A percentile compares a stretch with the other conserved stretches of the same genome.
Conservation (phyloP, 257 asterid genomes). For the Ocimum tenuiflorum region DNA sequence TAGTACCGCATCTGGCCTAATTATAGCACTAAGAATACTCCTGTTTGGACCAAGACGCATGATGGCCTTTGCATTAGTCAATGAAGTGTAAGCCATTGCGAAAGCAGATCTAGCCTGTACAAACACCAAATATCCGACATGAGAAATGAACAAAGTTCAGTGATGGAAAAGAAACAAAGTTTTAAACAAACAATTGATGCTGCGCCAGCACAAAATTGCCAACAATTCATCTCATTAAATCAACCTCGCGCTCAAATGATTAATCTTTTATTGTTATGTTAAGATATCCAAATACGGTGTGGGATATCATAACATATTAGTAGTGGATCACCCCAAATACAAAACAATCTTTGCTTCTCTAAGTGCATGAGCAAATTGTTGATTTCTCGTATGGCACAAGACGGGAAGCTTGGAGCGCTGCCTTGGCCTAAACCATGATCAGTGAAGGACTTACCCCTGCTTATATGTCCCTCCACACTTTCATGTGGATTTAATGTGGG, state of each 20-base stretch:
- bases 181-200: background rate
- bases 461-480: too few relatives aligned
- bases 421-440: too few relatives aligned
- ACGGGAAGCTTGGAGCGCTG: too few relatives aligned
- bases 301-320: too few relatives aligned
- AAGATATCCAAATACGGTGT: too few relatives aligned
- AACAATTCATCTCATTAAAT: background rate
- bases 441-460: too few relatives aligned
- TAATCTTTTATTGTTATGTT: background rate
- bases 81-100: conserved; percentile 60
- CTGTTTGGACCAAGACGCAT: conserved; percentile 49
- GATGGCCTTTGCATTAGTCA: conserved; percentile 60
- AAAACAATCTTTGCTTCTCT: background rate
- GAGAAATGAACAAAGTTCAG: background rate
- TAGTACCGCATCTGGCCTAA: conserved; percentile 68
- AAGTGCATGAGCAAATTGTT: background rate
- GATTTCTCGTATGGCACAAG: background rate
- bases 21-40: conserved; percentile 83
- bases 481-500: too few relatives aligned
- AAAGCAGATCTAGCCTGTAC: conserved; percentile 88
- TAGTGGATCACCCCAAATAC: background rate
- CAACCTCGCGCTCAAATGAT: background rate
- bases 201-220: background rate
- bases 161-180: background rate
- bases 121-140: background rate